Percentiles rank a stretch among this genome's conserved stretches.
Conservation (phyloP, 148 eudicot species). For the Rhododendron williamsianum region DNA sequence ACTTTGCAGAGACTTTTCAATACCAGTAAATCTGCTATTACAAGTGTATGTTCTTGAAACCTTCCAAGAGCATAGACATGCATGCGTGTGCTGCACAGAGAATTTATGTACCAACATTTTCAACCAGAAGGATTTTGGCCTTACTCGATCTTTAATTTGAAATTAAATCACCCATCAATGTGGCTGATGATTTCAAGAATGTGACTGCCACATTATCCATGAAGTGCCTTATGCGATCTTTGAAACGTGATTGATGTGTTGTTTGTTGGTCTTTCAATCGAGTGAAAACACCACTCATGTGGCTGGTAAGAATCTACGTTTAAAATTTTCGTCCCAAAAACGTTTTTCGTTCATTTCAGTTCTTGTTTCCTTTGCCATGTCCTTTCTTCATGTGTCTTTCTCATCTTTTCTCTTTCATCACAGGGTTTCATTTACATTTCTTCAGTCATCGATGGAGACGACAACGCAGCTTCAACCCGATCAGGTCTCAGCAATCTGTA, state of each 20-base stretch:
- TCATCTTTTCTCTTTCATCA: neutral
- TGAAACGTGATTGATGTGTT: neutral
- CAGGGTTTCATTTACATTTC: constrained; percentile 86
- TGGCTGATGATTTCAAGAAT: neutral
- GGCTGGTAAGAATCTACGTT: neutral
- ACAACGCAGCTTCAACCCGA: constrained; percentile 53
- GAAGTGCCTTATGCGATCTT: neutral
- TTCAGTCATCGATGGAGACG: constrained; percentile 46
- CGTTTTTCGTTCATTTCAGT: neutral
- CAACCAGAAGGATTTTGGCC: neutral
- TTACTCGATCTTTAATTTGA: neutral
- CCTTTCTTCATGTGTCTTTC: neutral
- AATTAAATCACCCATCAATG: neutral
- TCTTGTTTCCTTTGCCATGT: neutral
- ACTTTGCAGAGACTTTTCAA: neutral
- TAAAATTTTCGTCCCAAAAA: neutral
- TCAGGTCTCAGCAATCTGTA: constrained; percentile 62
- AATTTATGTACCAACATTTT: neutral
- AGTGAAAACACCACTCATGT: neutral
- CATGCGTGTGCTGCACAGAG: neutral
- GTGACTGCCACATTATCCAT: neutral
- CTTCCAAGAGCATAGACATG: neutral
- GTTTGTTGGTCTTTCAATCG: neutral
- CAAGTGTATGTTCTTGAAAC: neutral
- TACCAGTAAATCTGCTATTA: neutral